Conservation (phyloP, 768 basidiomycete species). For the Daedaleopsis sinensis region DNA sequence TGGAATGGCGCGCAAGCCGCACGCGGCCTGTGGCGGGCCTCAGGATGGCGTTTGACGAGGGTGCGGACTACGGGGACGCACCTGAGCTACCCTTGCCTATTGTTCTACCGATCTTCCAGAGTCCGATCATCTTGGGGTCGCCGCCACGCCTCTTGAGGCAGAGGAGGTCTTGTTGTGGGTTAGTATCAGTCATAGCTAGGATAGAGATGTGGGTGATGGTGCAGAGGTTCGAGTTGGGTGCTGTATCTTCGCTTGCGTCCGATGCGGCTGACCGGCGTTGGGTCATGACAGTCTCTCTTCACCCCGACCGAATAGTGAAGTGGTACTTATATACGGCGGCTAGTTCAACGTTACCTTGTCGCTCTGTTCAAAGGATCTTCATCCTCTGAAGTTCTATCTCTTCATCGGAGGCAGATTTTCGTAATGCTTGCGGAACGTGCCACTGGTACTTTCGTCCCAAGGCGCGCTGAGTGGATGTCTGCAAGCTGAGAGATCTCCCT, state of each 20-base stretch:
- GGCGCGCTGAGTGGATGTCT: no score
- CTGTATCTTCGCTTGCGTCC: background rate
- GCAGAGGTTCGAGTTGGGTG: background rate
- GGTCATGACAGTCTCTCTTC: no score
- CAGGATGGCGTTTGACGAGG: background rate
- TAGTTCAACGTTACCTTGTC: no score
- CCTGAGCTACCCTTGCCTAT: conserved; percentile 59
- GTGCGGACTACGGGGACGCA: conserved; percentile 20
- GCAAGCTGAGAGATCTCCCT: no score
- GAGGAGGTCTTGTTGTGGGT: conserved; percentile 12
- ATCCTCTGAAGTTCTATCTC: no score
- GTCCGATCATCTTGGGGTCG: conserved; percentile 48
- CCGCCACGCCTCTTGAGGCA: conserved; percentile 28
- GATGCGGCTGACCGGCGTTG: no score
- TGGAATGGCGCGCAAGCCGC: conserved; percentile 84
- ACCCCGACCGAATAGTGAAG: no score
- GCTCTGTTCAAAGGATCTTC: no score
- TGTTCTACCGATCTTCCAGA: conserved; percentile 58
- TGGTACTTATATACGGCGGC: no score
- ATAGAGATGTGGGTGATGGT: background rate
- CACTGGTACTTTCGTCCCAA: no score
- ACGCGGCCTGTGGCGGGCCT: conserved; percentile 69
- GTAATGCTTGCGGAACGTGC: no score
- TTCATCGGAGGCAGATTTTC: no score
- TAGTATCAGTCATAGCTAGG: conserved; percentile 17